Base-by-base conservation (phyloP, 441 rosid species). In the Manihot esculenta region DNA sequence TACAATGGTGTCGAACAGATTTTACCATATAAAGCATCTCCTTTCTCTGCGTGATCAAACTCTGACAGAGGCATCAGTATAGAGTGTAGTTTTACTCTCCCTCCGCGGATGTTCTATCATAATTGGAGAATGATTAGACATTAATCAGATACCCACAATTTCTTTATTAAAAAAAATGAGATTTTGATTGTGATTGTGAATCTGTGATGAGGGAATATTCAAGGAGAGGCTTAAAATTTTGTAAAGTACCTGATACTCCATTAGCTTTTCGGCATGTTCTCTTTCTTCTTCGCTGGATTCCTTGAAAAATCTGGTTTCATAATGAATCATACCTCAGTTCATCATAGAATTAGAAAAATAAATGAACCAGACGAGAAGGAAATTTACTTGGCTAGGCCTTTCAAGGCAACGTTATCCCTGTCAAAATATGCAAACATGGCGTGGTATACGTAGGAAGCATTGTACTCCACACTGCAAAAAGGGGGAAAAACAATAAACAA, bases 251-350 rank as follows among this genome's bases (percentile, higher is more conserved):
- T 95, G 99, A 78, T 91, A 95, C 71, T 93, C 77, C 97, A 93
- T 95, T 27, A 93, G 78, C 80, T 86, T 84, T 72, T 95, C 98
- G 14, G 97, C 97, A 69, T 95, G 99, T 10, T 80, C 91, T 74
- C 98, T 92, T 83, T 95, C 99, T 68, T 95, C 99, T 62, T 82
- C 90, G 70, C 99, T 95, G 0, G 98, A 91, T 35, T 95, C 98
- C 88, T 91, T 91, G 85, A 95, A 95, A 75, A 95, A 95, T 68
- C 97, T 94, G 73, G 13, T 38, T 57, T 20, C 65, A 27, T 35
- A 53, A 44, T 12, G 56, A 45, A 26, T 20, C 47, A 72, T 44
- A 26, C 4, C 41, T 68, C 69, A 62, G 42, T 30, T 64, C 49
- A 48, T 4, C 17, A 8, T 48, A 44, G 3, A 35, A 35, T 35